Conservation (phyloP, 106 monocot genomes). For the Allium fistulosum region DNA sequence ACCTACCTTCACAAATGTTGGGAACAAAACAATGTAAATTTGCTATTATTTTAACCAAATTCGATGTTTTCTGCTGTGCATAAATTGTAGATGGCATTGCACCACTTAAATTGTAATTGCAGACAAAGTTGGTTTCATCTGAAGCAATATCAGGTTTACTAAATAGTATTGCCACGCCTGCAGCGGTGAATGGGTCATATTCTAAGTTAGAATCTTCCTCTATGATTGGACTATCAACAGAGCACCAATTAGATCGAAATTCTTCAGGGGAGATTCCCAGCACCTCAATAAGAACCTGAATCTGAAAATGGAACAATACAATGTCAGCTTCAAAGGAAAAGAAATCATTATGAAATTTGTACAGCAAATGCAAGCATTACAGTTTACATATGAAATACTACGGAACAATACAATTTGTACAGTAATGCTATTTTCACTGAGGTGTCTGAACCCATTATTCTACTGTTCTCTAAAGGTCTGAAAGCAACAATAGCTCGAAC, state of each 20-base stretch:
- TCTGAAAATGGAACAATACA: constrained; percentile 26
- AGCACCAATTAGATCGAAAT: constrained; percentile 79
- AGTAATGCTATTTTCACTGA: no score
- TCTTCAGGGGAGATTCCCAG: constrained; percentile 68
- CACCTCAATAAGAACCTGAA: constrained; percentile 72
- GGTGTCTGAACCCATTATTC: no score
- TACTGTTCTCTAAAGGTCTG: no score
- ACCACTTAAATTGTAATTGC: constrained; percentile 35
- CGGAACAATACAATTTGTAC: no score
- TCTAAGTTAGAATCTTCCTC: constrained; percentile 91
- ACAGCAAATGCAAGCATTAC: no score
- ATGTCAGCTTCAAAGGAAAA: no score
- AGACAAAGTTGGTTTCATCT: constrained; percentile 34
- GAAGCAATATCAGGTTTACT: constrained; percentile 16
- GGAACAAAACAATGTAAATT: constrained; percentile 97
- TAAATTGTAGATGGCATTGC: constrained; percentile 44
- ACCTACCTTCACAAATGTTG: constrained; percentile 96
- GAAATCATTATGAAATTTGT: no score
- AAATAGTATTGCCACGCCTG: constrained; percentile 41
- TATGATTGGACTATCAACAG: constrained; percentile 35
- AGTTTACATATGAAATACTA: no score
- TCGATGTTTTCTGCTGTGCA: constrained; percentile 85
- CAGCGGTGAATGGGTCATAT: constrained; percentile 78
- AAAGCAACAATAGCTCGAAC: no score
- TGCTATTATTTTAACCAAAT: constrained; percentile 87